Evolutionary conservation across 2,329 filamentous ascomycete species (phyloP), one percentile per base, ranked within the genome.

Genomic region (Pseudogymnoascus sp.): DNA sequence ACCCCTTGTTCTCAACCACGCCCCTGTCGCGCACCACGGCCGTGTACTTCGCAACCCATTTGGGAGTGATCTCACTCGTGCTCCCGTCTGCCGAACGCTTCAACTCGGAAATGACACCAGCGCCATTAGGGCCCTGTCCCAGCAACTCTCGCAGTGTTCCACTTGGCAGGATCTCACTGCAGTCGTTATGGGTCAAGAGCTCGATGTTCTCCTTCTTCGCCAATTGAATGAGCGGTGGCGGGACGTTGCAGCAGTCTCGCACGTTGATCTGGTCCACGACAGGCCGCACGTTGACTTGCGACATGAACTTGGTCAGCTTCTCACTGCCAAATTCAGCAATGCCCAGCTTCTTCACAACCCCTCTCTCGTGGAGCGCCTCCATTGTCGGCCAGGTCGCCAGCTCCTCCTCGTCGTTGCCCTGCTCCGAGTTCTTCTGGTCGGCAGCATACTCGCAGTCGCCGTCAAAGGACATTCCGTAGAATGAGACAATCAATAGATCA

Each of bases 31-130:
- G 89, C 40, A 97, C 90, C 63, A 97, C 93, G 1, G 94, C 94
- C 37, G 93, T 97, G 73, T 99, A 99, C 73, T 97, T 96, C 67
- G 93, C 88, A 29, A 97, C 94, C 93, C 94, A 99, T 72, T 93
- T 86, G 29, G 94, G 92, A 63, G 84, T 83, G 58, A 97, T 81
- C 66, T 96, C 86, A 63, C 57, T 40, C 57, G 33, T 40, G 35
- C n/a, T 59, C 4, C 91, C 92, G 67, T 82, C 80, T 62, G 96
- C 77, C 0, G 89, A 88, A 71, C 74, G 60, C 71, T 71, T 64
- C 65, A 72, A 61, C 71, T 77, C 61, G 68, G 87, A 86, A 63
- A 97, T 77, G 8, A 97, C 82, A 6, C 89, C 89, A 0, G 89
- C 90, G 10, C 92, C 91, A 63, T 82, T 79, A 11, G 85, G 78